Evolutionary conservation across 371 early-diverging fungal species (phyloP).

Genomic region (Rhizomucor miehei): DNA sequence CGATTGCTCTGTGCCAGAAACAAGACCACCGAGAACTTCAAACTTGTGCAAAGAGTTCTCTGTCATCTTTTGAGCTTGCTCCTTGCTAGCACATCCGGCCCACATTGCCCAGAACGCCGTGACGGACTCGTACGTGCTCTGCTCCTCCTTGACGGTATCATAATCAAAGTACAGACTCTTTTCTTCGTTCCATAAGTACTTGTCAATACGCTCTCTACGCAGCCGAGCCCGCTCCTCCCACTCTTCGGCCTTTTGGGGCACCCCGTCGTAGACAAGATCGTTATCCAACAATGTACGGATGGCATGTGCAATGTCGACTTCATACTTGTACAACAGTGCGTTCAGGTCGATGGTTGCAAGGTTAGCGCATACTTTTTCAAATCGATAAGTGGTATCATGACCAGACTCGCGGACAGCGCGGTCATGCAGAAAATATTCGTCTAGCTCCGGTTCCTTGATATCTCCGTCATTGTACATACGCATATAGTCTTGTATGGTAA

Average conservation of each 20-base stretch:
- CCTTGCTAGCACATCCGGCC: conserved; percentile 59
- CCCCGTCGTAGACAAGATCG: conserved; percentile 30
- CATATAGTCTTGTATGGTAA: conserved; percentile 66
- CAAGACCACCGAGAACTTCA: conserved; percentile 81
- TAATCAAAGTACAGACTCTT: conserved; percentile 53
- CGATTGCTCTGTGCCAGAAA: conserved; percentile 80
- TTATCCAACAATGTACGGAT: conserved; percentile 51
- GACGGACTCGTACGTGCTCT: conserved; percentile 59
- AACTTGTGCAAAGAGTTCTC: conserved; percentile 52
- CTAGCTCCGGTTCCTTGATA: conserved; percentile 76
- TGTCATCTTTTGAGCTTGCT: conserved; percentile 56
- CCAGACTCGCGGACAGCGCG: conserved; percentile 93
- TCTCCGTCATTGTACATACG: conserved; percentile 55
- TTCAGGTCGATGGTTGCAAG: conserved; percentile 89
- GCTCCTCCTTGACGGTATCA: conserved; percentile 43
- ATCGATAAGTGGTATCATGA: conserved; percentile 91
- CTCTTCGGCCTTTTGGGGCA: conserved; percentile 26
- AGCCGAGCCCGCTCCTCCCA: conserved; percentile 44
- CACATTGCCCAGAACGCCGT: conserved; percentile 72
- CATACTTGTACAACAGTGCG: conserved; percentile 87
- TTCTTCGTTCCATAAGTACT: conserved; percentile 59
- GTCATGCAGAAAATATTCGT: conserved; percentile 91
- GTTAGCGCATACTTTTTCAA: conserved; percentile 84
- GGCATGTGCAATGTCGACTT: conserved; percentile 75
- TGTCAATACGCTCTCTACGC: conserved; percentile 51